A percentile compares a stretch with the other conserved stretches of the same genome.
phyloP scores from a whole-genome alignment of 2,329 filamentous ascomycete species.

The Hortaea sp. region DNA sequence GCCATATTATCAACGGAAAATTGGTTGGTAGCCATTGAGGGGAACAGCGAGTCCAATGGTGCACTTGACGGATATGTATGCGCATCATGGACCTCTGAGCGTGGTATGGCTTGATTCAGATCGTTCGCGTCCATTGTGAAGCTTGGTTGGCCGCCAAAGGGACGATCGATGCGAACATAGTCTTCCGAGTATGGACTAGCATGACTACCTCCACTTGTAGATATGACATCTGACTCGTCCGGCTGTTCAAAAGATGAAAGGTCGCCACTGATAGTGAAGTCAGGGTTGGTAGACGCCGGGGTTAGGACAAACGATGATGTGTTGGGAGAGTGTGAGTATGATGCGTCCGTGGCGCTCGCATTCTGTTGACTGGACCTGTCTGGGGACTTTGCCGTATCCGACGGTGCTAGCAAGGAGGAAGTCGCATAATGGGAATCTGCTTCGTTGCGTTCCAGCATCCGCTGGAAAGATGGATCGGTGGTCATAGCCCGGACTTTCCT shows the following conservation, averaged over 20 bases:
- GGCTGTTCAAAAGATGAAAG: conserved; percentile 7
- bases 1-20: no score
- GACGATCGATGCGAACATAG: conserved; percentile 11
- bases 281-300: conserved; percentile 12
- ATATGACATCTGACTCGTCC: conserved; percentile 7
- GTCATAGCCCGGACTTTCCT: not conserved
- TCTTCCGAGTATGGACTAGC: conserved; percentile 8
- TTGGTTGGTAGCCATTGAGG: no score
- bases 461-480: not conserved
- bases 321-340: conserved; percentile 13
- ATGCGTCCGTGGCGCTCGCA: conserved; percentile 5
- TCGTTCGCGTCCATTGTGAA: conserved; percentile 5
- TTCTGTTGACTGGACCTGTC: conserved; percentile 6
- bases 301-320: conserved; percentile 14
- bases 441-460: not conserved
- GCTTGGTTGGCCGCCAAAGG: conserved; percentile 2
- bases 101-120: conserved; percentile 4
- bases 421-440: conserved; percentile 1
- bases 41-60: no score
- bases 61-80: conserved; percentile 1
- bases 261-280: conserved; percentile 5
- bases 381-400: conserved; percentile 7
- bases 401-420: not conserved
- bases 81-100: not conserved
- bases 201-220: conserved; percentile 11